phyloP scores from a whole-genome alignment of 306 rosid genomes.

The Inga leiocalycina region DNA sequence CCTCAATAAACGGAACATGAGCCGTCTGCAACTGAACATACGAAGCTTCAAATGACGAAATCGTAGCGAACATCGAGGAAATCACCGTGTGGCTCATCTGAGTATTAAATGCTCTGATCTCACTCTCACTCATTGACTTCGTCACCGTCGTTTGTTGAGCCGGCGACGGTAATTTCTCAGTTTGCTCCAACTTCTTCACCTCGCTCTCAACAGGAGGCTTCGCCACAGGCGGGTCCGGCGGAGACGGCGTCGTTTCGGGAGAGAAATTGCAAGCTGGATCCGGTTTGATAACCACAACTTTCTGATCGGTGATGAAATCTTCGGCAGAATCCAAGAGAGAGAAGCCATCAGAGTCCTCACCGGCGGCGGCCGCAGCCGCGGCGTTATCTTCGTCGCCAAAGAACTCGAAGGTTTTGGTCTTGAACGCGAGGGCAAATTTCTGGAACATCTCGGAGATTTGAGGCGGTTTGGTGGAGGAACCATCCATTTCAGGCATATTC shows the following conservation, averaged over 20 bases:
- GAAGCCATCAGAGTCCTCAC: constrained; percentile 70
- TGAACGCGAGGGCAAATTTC: constrained; percentile 94
- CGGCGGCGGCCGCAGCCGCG: constrained; percentile 43
- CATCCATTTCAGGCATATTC: constrained; percentile 63
- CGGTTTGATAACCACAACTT: constrained; percentile 92
- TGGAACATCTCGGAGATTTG: constrained; percentile 97
- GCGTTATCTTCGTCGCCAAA: constrained; percentile 66
- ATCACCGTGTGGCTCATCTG: constrained; percentile 55
- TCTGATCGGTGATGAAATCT: constrained; percentile 88
- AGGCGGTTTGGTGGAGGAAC: constrained; percentile 72
- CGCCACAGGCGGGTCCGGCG: background rate
- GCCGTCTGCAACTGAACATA: constrained; percentile 88
- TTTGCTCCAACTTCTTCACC: constrained; percentile 26
- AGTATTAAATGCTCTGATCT: constrained; percentile 40
- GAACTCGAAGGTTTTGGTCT: constrained; percentile 87
- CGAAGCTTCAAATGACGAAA: constrained; percentile 90
- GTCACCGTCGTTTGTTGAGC: background rate
- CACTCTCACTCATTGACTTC: constrained; percentile 27
- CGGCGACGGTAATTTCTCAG: background rate
- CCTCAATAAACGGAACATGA: constrained; percentile 83
- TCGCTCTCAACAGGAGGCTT: constrained; percentile 30
- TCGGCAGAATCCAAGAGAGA: constrained; percentile 89
- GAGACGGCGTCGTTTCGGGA: constrained; percentile 11
- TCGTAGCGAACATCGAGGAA: constrained; percentile 76
- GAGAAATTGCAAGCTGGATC: constrained; percentile 38